A percentile compares a stretch with the other conserved stretches of the same genome.
phyloP scores from a whole-genome alignment of 331 rosid genomes.

The Quercus phellos region DNA sequence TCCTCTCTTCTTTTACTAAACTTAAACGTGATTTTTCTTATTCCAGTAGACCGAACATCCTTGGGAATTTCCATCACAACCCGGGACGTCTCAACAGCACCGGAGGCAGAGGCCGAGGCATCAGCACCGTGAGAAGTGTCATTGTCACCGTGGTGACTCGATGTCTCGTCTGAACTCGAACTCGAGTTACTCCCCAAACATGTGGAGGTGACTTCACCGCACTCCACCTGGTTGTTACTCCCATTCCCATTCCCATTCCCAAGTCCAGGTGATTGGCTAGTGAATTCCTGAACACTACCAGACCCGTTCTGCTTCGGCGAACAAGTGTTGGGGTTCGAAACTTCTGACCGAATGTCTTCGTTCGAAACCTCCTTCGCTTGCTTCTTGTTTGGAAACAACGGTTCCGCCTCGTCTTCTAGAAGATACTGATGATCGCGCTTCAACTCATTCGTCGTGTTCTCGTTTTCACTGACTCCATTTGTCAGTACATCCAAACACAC shows the following conservation, averaged over 20 bases:
- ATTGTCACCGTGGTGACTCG: constrained; percentile 36
- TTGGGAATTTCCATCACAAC: constrained; percentile 81
- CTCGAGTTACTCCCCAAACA: constrained; percentile 40
- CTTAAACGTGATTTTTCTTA: constrained; percentile 81
- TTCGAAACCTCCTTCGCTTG: constrained; percentile 71
- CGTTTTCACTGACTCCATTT: constrained; percentile 41
- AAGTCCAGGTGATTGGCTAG: constrained; percentile 61
- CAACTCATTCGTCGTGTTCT: constrained; percentile 43
- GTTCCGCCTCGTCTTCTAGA: constrained; percentile 30
- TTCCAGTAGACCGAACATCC: constrained; percentile 67
- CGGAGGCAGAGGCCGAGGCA: not conserved
- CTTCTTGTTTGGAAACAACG: constrained; percentile 50
- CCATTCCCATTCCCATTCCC: constrained; percentile 6
- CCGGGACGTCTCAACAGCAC: constrained; percentile 44
- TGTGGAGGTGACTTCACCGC: constrained; percentile 72
- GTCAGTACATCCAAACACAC: constrained; percentile 38
- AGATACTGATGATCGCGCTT: constrained; percentile 60
- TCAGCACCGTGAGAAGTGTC: constrained; percentile 20
- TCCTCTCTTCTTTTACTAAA: constrained; percentile 82
- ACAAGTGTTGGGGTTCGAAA: constrained; percentile 53
- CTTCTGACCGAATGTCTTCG: constrained; percentile 86
- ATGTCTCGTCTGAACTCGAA: constrained; percentile 57
- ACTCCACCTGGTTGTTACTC: constrained; percentile 45
- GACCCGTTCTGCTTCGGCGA: constrained; percentile 54
- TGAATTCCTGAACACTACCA: constrained; percentile 58